Conservation (phyloP, 2,329 filamentous ascomycete genomes). For the Sporothrix curviconia region DNA sequence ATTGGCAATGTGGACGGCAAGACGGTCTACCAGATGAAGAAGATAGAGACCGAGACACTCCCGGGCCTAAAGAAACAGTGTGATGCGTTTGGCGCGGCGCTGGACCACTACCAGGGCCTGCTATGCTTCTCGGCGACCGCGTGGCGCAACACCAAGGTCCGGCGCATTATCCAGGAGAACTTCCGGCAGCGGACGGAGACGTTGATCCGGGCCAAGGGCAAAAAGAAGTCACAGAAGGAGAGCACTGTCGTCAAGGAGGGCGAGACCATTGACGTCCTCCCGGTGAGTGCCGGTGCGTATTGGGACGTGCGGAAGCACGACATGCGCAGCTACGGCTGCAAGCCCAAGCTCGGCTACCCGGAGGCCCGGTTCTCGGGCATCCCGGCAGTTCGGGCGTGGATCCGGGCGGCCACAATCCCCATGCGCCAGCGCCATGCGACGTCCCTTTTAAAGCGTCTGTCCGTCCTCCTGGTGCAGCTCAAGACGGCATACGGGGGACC, state of each 20-base stretch:
- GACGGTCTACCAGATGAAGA: no score
- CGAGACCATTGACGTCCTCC: constrained; percentile 4
- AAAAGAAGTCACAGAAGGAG: no score
- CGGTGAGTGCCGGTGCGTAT: constrained; percentile 12
- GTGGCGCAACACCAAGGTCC: neutral
- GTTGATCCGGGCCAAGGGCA: neutral
- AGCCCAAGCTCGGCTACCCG: neutral
- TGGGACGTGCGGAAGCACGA: neutral
- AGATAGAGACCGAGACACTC: no score
- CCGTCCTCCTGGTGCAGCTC: constrained; percentile 4
- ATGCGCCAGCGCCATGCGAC: constrained; percentile 4
- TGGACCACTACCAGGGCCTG: neutral
- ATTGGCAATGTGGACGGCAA: neutral
- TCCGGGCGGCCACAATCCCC: constrained; percentile 8
- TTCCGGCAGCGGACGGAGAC: constrained; percentile 1
- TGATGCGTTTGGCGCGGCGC: neutral
- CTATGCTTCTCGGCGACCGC: neutral
- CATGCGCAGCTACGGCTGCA: neutral
- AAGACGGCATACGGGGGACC: neutral
- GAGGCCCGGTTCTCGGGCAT: constrained; percentile 1
- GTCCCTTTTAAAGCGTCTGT: constrained; percentile 5
- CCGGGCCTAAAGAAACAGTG: neutral
- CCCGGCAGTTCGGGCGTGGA: constrained; percentile 12
- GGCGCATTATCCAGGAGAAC: neutral
- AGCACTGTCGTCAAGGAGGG: no score